Conservation (phyloP, 1,284 basidiomycete genomes). For the Puccinia brachypodii region DNA sequence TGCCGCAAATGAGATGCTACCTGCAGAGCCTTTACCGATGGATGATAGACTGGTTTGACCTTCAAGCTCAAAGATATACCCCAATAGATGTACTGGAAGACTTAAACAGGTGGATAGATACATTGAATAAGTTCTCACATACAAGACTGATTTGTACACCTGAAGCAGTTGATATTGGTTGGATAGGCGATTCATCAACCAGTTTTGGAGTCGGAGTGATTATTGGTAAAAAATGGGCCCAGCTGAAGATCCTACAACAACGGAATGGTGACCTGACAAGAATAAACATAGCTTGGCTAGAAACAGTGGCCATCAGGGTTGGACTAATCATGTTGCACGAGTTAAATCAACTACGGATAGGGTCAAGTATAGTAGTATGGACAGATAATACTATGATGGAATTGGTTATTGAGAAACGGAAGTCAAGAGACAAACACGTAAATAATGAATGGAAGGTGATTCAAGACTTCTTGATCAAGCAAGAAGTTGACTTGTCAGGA, state of each 20-base stretch:
- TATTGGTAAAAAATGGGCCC: not conserved
- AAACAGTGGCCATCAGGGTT: too few relatives aligned
- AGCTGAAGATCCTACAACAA: not conserved
- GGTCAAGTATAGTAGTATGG: not conserved
- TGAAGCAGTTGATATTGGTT: not conserved
- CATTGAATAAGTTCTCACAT: not conserved
- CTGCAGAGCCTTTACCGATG: not conserved
- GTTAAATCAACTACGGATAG: not conserved
- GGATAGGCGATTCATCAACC: not conserved
- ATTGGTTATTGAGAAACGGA: not conserved
- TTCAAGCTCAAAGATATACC: not conserved
- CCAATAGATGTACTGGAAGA: not conserved
- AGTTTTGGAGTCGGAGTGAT: not conserved
- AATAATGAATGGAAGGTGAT: slow-evolving; percentile 21
- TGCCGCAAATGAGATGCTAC: not conserved
- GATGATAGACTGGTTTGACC: not conserved
- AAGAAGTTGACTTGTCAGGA: not conserved
- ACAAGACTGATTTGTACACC: not conserved
- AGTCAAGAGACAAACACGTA: not conserved
- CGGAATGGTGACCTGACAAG: too few relatives aligned
- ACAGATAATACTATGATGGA: not conserved
- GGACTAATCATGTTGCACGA: not conserved
- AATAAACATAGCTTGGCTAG: too few relatives aligned
- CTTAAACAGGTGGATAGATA: not conserved
- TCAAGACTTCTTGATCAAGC: not conserved